phyloP scores from a whole-genome alignment of 1,139 yeast species.

The Pichia sp. region DNA sequence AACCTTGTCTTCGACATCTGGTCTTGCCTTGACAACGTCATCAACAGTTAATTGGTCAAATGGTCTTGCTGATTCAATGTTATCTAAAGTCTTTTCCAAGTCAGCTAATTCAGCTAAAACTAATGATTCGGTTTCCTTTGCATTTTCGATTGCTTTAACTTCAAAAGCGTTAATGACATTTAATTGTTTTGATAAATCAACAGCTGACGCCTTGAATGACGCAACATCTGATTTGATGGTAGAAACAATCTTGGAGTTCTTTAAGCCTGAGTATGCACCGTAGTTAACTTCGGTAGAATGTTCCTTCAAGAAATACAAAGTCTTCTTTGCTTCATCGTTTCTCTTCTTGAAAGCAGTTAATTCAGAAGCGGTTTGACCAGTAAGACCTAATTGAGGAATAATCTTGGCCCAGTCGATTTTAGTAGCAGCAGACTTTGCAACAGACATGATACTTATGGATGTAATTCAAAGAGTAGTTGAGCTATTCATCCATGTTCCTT shows the following conservation, averaged over 20 bases:
- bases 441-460: constrained; percentile 20
- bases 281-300: constrained; percentile 80
- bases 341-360: constrained; percentile 94
- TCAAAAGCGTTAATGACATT: constrained; percentile 91
- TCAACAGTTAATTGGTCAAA: constrained; percentile 95
- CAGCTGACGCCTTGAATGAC: constrained; percentile 73
- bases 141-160: constrained; percentile 92
- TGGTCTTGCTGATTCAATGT: constrained; percentile 96
- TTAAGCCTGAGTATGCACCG: constrained; percentile 69
- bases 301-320: constrained; percentile 57
- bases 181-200: constrained; percentile 83
- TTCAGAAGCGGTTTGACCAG: constrained; percentile 86
- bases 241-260: constrained; percentile 73
- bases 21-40: constrained; percentile 90
- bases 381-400: constrained; percentile 79
- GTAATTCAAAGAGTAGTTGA: not conserved
- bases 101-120: constrained; percentile 82
- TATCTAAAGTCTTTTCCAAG: constrained; percentile 79
- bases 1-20: constrained; percentile 95
- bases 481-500: not conserved
- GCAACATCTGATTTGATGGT: constrained; percentile 74
- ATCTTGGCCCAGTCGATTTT: constrained; percentile 95
- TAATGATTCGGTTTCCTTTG: constrained; percentile 84
- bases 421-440: constrained; percentile 62
- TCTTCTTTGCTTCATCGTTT: constrained; percentile 94